phyloP scores from a whole-genome alignment of 331 rosid genomes.

The Telfairia occidentalis region DNA sequence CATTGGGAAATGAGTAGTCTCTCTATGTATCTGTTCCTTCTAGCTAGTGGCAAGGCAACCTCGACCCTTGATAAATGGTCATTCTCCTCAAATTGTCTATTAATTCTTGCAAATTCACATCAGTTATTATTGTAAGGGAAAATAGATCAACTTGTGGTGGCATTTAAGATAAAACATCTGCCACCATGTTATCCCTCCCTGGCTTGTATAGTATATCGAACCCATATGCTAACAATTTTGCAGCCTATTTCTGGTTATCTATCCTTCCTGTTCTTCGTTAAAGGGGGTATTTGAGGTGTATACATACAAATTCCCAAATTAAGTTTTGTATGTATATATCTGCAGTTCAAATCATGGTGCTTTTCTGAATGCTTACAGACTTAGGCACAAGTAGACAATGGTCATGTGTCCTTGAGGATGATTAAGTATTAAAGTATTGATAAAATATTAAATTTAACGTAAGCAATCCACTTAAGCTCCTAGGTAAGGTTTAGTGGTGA shows the following conservation, averaged over 20 bases:
- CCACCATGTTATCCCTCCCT: background rate
- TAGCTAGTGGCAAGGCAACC: background rate
- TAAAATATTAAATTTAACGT: background rate
- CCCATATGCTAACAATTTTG: background rate
- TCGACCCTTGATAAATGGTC: background rate
- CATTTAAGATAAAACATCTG: background rate
- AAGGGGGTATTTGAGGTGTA: too few relatives aligned
- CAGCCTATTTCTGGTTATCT: background rate
- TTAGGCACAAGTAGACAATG: background rate
- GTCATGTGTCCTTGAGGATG: background rate
- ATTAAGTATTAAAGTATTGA: background rate
- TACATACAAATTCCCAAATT: too few relatives aligned
- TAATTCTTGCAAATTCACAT: background rate
- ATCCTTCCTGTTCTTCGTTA: background rate
- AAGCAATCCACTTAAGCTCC: background rate
- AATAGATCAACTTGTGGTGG: background rate
- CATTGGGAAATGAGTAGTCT: background rate
- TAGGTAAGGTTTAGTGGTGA: background rate
- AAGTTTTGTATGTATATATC: background rate
- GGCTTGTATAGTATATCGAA: background rate
- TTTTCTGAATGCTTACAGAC: conserved; percentile 3
- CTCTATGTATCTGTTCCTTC: background rate
- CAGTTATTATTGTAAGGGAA: background rate
- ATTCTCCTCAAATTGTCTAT: background rate
- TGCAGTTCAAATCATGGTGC: background rate